Evolutionary conservation across 805 yeast species (phyloP).

Genomic region (Cyberlindnera veronae): DNA sequence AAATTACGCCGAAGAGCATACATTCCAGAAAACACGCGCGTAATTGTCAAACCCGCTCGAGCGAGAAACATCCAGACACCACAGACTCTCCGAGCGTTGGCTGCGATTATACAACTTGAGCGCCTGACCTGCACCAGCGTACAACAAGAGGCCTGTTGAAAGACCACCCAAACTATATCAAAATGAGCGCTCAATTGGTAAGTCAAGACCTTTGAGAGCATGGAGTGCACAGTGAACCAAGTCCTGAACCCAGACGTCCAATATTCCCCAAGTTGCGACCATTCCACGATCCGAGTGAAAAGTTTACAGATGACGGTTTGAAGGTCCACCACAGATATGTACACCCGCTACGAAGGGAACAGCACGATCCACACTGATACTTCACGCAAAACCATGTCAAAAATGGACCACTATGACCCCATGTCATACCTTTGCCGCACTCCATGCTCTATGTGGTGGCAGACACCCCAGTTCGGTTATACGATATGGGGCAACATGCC

Average conservation of each 20-base stretch:
- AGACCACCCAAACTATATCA: conserved; percentile 18
- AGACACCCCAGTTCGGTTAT: too few species aligned
- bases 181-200: conserved; percentile 33
- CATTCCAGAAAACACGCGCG: conserved; percentile 1
- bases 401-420: too few species aligned
- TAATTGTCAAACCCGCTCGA: conserved; percentile 8
- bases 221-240: conserved; percentile 6
- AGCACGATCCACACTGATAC: neutral
- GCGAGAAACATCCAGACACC: conserved; percentile 17
- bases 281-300: conserved; percentile 6
- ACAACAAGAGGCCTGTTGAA: conserved; percentile 2
- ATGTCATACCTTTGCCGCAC: too few species aligned
- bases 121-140: conserved; percentile 8
- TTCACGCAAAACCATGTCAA: neutral
- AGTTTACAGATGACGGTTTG: conserved; percentile 8
- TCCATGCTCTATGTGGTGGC: conserved; percentile 4
- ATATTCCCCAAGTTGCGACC: conserved; percentile 1
- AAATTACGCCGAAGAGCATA: conserved; percentile 4
- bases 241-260: neutral
- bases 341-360: neutral
- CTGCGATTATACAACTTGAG: conserved; percentile 8
- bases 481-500: too few species aligned
- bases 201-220: conserved; percentile 15
- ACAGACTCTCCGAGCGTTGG: conserved; percentile 14
- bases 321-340: neutral